Evolutionary conservation across 2,329 filamentous ascomycete species (phyloP).

Genomic region (Pseudonectria foliicola): DNA sequence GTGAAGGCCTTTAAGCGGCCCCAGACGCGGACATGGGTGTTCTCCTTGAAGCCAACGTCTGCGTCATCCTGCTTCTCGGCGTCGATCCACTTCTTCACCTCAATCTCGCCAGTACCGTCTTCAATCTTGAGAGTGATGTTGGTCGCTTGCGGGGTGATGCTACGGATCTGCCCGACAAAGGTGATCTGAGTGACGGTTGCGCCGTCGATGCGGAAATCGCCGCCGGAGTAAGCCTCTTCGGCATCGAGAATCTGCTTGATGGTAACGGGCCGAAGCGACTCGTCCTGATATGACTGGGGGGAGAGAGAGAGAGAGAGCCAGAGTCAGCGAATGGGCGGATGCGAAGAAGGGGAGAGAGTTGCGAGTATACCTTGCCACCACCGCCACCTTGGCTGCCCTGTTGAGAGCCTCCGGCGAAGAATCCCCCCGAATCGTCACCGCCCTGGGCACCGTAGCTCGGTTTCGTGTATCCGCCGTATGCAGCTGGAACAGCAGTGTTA

Average conservation of each 20-base stretch:
- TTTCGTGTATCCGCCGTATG: slow-evolving; percentile 43
- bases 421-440: slow-evolving; percentile 55
- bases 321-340: slow-evolving; percentile 6
- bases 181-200: slow-evolving; percentile 63
- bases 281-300: slow-evolving; percentile 58
- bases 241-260: slow-evolving; percentile 91
- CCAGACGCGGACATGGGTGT: slow-evolving; percentile 78
- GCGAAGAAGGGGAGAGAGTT: background rate
- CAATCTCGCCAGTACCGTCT: slow-evolving; percentile 87
- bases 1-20: slow-evolving; percentile 79
- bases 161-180: slow-evolving; percentile 85
- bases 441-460: slow-evolving; percentile 45
- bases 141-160: slow-evolving; percentile 77
- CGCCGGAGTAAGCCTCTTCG: slow-evolving; percentile 62
- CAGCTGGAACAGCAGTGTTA: slow-evolving; percentile 28
- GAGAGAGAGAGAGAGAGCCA: slow-evolving; percentile 3
- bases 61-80: slow-evolving; percentile 45
- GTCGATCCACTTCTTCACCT: slow-evolving; percentile 85
- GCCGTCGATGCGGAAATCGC: slow-evolving; percentile 79
- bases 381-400: slow-evolving; percentile 43
- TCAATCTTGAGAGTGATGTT: slow-evolving; percentile 91
- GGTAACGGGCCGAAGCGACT: slow-evolving; percentile 86
- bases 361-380: slow-evolving; percentile 35
- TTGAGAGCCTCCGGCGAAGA: slow-evolving; percentile 54
- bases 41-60: slow-evolving; percentile 54